Conservation (phyloP, 2,329 filamentous ascomycete genomes). For the Xylariaceae sp. region DNA sequence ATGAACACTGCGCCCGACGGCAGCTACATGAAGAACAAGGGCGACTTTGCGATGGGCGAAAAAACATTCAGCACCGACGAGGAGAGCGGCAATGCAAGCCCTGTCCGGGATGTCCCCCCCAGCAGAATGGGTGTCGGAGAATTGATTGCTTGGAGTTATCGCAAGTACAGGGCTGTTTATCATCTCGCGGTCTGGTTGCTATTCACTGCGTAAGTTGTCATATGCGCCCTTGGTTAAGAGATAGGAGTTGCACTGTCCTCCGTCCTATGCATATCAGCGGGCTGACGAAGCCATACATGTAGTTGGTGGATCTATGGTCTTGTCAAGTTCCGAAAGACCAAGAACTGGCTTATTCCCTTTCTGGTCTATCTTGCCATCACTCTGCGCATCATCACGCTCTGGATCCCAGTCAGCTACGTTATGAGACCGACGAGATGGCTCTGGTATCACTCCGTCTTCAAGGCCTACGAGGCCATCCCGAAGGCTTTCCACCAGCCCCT, state of each 20-base stretch:
- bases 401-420: constrained; percentile 64
- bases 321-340: constrained; percentile 63
- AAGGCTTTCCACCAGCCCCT: constrained; percentile 59
- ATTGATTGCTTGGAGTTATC: constrained; percentile 36
- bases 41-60: constrained; percentile 35
- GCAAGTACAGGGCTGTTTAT: constrained; percentile 40
- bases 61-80: constrained; percentile 29
- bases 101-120: constrained; percentile 18
- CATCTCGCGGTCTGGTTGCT: constrained; percentile 42
- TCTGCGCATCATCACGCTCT: constrained; percentile 69
- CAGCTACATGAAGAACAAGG: constrained; percentile 32
- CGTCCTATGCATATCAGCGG: not conserved
- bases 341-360: constrained; percentile 82
- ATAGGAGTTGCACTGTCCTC: not conserved
- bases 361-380: constrained; percentile 73
- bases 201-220: constrained; percentile 33
- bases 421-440: constrained; percentile 61
- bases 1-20: constrained; percentile 39
- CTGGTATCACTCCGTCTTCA: constrained; percentile 63
- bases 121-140: constrained; percentile 10
- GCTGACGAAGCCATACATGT: constrained; percentile 16
- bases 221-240: not conserved
- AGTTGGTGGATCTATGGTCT: constrained; percentile 40
- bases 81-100: constrained; percentile 29
- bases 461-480: constrained; percentile 60